Evolutionary conservation across 2,329 filamentous ascomycete species (phyloP), one percentile per base, ranked within the genome.

Genomic region (Phaeomoniella chlamydospora): DNA sequence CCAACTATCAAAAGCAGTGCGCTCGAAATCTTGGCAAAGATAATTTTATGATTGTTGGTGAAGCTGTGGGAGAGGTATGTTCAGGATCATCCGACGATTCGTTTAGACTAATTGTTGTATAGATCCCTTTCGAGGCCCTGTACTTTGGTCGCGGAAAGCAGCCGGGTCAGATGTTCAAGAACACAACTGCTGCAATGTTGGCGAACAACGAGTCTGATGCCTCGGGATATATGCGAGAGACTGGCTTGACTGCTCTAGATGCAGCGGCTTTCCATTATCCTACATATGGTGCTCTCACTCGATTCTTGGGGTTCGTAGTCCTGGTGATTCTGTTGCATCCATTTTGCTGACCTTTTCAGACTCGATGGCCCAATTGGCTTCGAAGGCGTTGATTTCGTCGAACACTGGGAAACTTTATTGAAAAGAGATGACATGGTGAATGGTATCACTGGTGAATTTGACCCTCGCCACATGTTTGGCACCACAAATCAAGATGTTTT

Each of bases 401-500:
- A 49, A 11, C 43, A 59, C 14, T 70, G 67, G 67, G 52, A 62
- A 31, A 50, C 55, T 14, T 59, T 70, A 40, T 42, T 68, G 22
- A 44, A 50, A 33, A 62, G 62, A 4, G 67, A 70, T 40, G 67
- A 70, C 46, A 49, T 70, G 39, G 50, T 61, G 41, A 70, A 70
- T 41, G 57, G 63, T 2, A 62, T 65, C 44, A 68, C 62, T 5
- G 67, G 66, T 31, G 39, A 59, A 22, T 68, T 70, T 39, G 68
- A 72, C 43, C 68, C 68, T 2, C 60, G 68, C 2, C 67, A 72
- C 43, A 59, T 72, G 56, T 71, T 64, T 45, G 68, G 68, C 31
- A 60, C 62, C 4, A 67, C 67, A 13, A 72, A 72, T 43, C 68
- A 72, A 49, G 68, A 72, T 43, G 65, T 71, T 6, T 64, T 72